Base-by-base conservation (phyloP, 345 rosid species). In the Lepidium aucheri region DNA sequence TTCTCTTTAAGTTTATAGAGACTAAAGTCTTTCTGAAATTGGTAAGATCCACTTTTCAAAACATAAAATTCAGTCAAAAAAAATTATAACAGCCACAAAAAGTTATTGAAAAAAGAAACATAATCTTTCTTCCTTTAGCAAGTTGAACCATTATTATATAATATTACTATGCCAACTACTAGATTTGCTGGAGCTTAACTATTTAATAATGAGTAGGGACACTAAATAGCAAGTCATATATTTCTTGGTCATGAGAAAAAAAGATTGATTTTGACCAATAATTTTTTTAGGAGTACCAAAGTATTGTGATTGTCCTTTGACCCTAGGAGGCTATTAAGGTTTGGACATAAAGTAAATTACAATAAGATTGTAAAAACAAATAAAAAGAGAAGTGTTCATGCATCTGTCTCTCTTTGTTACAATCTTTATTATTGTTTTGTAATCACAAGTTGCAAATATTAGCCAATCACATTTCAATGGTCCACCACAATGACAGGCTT, bases 381-480 rank as follows among this genome's bases (percentile, higher is more conserved):
- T 17, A 10, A 17, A 24, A 46, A 64, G 60, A 64, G 15, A 49
- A 32, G 65, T 32, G 70, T 64, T 43, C 76, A 72, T 72, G 76
- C 70, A 72, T 60, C 76, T 12, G 63, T 47, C 70, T 56, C 76
- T 47, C 7, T 3, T 56, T 57, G 45, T 34, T 36, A 30, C 50
- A 13, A n/a, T n/a, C 46, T 41, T 22, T 56, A 22, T 6, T 67
- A 47, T 45, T 64, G 13, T 57, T 41, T 72, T 41, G 9, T 57
- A 50, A 56, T 41, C 1, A 8, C 76, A 64, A 72, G 70, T 72
- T 72, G 76, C 63, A 1, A 49, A 1, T 56, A 28, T 46, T 20
- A 64, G 38, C 70, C 76, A 63, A 55, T 63, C 18, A 63, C 9
- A 56, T 64, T 47, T 49, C 38, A 39, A 8, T 56, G 76, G 76